phyloP scores from a whole-genome alignment of 176 grass and related monocot species.

The Dendrocalamus sinicus region DNA sequence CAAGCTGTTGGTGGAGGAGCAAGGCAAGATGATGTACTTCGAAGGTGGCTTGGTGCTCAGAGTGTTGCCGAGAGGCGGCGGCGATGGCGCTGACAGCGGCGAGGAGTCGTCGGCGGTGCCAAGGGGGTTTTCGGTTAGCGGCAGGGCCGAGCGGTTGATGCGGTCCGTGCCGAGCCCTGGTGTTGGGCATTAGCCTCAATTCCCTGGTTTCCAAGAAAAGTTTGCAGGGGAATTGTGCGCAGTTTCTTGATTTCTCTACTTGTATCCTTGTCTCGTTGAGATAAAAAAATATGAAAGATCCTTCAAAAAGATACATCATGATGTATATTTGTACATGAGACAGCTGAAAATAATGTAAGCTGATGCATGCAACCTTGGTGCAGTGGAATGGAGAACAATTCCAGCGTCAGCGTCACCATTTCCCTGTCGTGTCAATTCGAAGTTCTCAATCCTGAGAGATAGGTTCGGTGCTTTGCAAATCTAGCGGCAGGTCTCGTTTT shows the following conservation, averaged over 20 bases:
- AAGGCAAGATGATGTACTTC: slow-evolving; percentile 40
- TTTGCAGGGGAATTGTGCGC: not conserved
- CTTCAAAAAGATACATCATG: not conserved
- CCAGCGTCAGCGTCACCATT: not conserved
- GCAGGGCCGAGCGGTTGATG: slow-evolving; percentile 43
- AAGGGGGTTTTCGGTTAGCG: slow-evolving; percentile 9
- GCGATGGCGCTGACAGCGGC: not conserved
- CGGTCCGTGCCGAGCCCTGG: slow-evolving; percentile 73
- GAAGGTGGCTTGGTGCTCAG: slow-evolving; percentile 42
- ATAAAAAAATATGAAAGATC: not conserved
- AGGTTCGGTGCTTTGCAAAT: too few relatives aligned
- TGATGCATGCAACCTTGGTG: not conserved
- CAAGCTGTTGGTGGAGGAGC: slow-evolving; percentile 2
- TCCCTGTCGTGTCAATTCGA: not conserved
- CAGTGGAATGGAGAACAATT: not conserved
- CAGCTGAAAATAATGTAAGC: not conserved
- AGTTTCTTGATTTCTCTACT: not conserved
- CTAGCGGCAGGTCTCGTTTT: too few relatives aligned
- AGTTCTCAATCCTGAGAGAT: too few relatives aligned
- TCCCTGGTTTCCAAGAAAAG: not conserved
- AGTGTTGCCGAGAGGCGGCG: not conserved
- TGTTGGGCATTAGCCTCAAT: slow-evolving; percentile 51
- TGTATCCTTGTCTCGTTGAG: not conserved
- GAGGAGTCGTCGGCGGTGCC: not conserved
- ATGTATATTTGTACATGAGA: not conserved